Percentiles rank a stretch among this genome's conserved stretches.
Evolutionary conservation across 2,329 filamentous ascomycete species (phyloP).

Genomic region (Colletotrichum agaves): DNA sequence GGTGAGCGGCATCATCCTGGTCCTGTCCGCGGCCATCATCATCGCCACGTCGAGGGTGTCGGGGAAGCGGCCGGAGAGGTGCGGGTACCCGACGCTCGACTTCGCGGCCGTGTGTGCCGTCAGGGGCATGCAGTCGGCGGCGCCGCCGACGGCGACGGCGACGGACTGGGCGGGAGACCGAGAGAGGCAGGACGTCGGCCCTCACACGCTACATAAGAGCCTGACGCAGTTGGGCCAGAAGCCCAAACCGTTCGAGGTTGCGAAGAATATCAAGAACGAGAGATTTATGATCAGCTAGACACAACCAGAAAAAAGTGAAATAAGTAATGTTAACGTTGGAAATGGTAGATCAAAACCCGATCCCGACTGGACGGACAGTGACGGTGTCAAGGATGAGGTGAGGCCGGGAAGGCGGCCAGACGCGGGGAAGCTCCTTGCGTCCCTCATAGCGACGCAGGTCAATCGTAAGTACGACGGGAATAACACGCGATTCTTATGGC

Average conservation of each 20-base stretch:
- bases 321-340: neutral
- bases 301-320: neutral
- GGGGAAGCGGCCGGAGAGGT: constrained; percentile 28
- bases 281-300: constrained; percentile 22
- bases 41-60: constrained; percentile 21
- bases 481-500: too few relatives aligned
- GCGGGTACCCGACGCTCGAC: constrained; percentile 33
- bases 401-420: too few relatives aligned
- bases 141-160: neutral
- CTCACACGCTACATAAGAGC: constrained; percentile 13
- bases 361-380: neutral
- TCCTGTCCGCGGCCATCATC: constrained; percentile 12
- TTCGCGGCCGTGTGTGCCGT: constrained; percentile 33
- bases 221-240: constrained; percentile 30
- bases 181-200: neutral
- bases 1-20: constrained; percentile 12
- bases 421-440: neutral
- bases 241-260: constrained; percentile 21
- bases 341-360: neutral
- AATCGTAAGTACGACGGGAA: neutral
- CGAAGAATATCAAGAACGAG: constrained; percentile 30
- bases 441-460: neutral
- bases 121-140: constrained; percentile 7
- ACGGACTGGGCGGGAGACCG: constrained; percentile 2
- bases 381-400: constrained; percentile 11